phyloP scores from a whole-genome alignment of 306 rosid species.

The Inga laurina region DNA sequence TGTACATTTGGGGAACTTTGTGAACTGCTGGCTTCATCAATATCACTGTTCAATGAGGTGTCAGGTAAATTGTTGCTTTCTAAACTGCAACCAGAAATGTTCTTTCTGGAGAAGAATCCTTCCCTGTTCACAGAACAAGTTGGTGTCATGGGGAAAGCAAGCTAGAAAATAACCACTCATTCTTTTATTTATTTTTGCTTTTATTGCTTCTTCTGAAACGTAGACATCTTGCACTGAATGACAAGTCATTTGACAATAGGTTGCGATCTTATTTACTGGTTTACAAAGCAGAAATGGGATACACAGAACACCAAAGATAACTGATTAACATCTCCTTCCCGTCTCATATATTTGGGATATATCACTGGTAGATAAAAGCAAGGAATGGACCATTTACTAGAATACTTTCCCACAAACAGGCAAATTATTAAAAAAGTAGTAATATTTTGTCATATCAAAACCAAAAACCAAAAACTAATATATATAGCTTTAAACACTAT shows the following conservation, averaged over 20 bases:
- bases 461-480: too few species aligned
- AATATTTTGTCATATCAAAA: neutral
- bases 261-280: neutral
- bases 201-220: neutral
- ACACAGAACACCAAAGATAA: neutral
- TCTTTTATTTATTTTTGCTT: neutral
- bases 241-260: neutral
- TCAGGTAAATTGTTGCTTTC: slow-evolving; percentile 53
- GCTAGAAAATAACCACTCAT: neutral
- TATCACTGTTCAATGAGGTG: slow-evolving; percentile 45
- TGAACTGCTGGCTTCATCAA: slow-evolving; percentile 46
- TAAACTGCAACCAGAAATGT: slow-evolving; percentile 58
- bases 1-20: slow-evolving; percentile 41
- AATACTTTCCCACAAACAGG: neutral
- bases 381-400: neutral
- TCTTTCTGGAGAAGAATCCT: slow-evolving; percentile 70
- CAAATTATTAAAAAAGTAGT: neutral
- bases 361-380: neutral
- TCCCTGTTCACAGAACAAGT: slow-evolving; percentile 63
- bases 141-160: slow-evolving; percentile 8
- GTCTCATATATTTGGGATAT: neutral
- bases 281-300: neutral
- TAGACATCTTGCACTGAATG: neutral
- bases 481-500: neutral
- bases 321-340: neutral